Evolutionary conservation across 441 rosid genomes (phyloP), one percentile per base, ranked within the genome.

Genomic region (Heliophila coronopifolia): DNA sequence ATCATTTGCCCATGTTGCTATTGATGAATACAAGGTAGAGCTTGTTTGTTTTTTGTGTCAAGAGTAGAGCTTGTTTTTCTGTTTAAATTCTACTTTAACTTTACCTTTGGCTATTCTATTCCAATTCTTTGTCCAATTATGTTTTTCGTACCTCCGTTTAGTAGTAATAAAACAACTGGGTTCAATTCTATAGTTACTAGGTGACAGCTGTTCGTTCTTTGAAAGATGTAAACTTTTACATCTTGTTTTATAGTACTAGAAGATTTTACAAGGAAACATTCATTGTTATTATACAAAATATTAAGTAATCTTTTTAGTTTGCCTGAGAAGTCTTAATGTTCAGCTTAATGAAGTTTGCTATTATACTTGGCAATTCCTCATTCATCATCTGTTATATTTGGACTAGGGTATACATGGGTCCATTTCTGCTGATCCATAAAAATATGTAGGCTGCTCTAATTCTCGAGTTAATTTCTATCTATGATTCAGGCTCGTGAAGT

Each of bases 21-120:
- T 94, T 49, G 99, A 94, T 66, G 99, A 94, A 64, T 78, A 70
- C 75, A 86, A 94, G 97, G 99, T 89, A 71, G 23, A 50, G 11
- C 22, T 46, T 54, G 7, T 19, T 23, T 23, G 1, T 23, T n/a
- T n/a, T n/a, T n/a, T n/a, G n/a, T n/a, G n/a, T n/a, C n/a, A n/a
- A n/a, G n/a, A n/a, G n/a, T n/a, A n/a, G n/a, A n/a, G n/a, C n/a
- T n/a, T n/a, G n/a, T n/a, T 20, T 39, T 47, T 59, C 28, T 26
- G n/a, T 60, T 61, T 8, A 56, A 44, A 25, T 27, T 59, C 37
- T 25, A 26, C 42, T 31, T 46, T 25, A 33, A 16, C 19, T 25
- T 34, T 49, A 10, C 12, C 16, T 3, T 37, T 58, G 37, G 14
- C 17, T 11, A 23, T 38, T 31, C 32, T 16, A 2, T 18, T 66